Conservation (phyloP, 441 rosid species). For the Gossypium schwendimanii region DNA sequence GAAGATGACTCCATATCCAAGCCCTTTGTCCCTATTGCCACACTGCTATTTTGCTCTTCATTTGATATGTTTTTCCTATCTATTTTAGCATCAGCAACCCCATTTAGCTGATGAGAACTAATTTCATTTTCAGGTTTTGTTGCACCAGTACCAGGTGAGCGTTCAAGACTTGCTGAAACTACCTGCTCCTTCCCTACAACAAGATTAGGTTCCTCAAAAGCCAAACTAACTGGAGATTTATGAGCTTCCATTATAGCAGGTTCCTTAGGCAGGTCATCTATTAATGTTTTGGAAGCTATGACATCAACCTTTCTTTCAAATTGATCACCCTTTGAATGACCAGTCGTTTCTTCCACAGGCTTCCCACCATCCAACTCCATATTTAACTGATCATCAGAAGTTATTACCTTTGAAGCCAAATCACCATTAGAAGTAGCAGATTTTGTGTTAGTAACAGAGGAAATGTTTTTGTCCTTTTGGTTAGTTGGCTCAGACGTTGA, state of each 20-base stretch:
- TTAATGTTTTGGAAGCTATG: slow-evolving; percentile 3
- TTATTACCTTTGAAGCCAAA: slow-evolving; percentile 35
- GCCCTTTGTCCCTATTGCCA: slow-evolving; percentile 34
- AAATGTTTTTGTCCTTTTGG: slow-evolving; percentile 46
- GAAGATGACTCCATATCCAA: slow-evolving; percentile 70
- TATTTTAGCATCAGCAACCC: slow-evolving; percentile 31
- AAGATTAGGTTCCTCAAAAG: slow-evolving; percentile 31
- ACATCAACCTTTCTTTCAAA: slow-evolving; percentile 40
- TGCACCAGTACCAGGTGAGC: slow-evolving; percentile 33
- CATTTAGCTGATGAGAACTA: slow-evolving; percentile 37
- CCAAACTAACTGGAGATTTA: slow-evolving; percentile 23
- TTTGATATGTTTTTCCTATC: slow-evolving; percentile 31
- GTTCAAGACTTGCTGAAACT: slow-evolving; percentile 33
- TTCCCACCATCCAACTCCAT: slow-evolving; percentile 43
- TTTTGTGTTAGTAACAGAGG: slow-evolving; percentile 37
- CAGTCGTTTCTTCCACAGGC: slow-evolving; percentile 28
- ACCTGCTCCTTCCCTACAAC: slow-evolving; percentile 38
- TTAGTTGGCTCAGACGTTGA: slow-evolving; percentile 45
- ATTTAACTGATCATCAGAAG: slow-evolving; percentile 40
- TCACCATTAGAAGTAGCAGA: slow-evolving; percentile 55
- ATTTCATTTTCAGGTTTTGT: slow-evolving; percentile 34
- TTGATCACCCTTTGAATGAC: slow-evolving; percentile 30
- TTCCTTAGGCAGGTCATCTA: slow-evolving; percentile 21
- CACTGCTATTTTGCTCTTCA: slow-evolving; percentile 37
- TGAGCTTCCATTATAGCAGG: slow-evolving; percentile 28